Base-by-base conservation (phyloP, 345 rosid species). In the Populus ilicifolia region DNA sequence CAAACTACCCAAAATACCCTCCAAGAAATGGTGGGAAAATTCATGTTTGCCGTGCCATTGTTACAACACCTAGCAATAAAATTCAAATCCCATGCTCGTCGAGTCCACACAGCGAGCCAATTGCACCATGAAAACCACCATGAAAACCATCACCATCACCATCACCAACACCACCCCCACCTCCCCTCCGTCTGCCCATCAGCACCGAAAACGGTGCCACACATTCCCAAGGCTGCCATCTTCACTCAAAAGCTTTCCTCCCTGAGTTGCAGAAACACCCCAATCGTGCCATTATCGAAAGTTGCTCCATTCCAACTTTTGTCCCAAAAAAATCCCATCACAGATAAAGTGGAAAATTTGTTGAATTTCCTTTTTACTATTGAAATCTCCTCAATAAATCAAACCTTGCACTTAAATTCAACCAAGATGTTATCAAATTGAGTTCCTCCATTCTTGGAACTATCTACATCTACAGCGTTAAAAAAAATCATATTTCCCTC, bases 1-100 rank as follows among this genome's bases (percentile, higher is more conserved):
- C 7, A 67, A 33, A 75, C 43, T 78, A 41, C 81, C 81, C 67
- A 29, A 72, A 78, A 67, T 29, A 56, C 59, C 77, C 76, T 66
- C 66, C 38, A 16, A 71, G 36, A 72, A 72, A 50, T 65, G 76
- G 76, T 71, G 80, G 80, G 80, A 78, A 78, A 71, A 59, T 35
- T 71, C 14, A 3, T 4, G 35, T 6, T 13, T 16, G 48, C 27
- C 18, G 6, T 12, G 18, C 27, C 18, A 11, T 20, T 13, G 10
- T 29, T 6, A 14, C 27, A 10, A 10, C 23, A 10, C 43, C 16
- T 27, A 16, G 59, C 74, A 70, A 59, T 35, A 50, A 75, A 69
- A 44, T 70, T 29, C 36, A 70, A 71, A 30, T 18, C n/a, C 68
- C 20, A n/a, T 36, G 9, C 52, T 2, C 2, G 46, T 43, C 46